These are phyloP conservation scores for Plasmodium chabaudi DNA, from an alignment of 169 alveolate genomes.

Conservation along the genomic window DNA sequence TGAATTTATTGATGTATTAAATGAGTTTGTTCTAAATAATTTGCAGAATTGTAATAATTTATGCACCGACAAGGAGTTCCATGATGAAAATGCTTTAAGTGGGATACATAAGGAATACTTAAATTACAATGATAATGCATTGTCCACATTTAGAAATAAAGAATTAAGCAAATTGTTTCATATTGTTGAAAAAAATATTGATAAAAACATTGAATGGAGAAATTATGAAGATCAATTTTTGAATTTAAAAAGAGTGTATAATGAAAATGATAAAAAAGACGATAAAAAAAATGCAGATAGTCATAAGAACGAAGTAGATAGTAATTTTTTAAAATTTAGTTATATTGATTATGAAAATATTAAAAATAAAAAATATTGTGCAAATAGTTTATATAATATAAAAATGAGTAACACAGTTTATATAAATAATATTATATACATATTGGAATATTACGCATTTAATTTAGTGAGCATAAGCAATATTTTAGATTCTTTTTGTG, in stretches of 20 bases:
- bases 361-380: slow-evolving; percentile 61
- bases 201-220: slow-evolving; percentile 19
- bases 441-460: slow-evolving; percentile 74
- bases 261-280: slow-evolving; percentile 11
- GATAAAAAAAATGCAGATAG: background rate
- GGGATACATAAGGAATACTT: background rate
- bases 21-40: slow-evolving; percentile 30
- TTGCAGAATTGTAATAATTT: background rate
- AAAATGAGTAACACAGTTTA: slow-evolving; percentile 26
- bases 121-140: slow-evolving; percentile 1
- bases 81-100: background rate
- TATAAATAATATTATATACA: slow-evolving; percentile 71
- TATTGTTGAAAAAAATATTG: slow-evolving; percentile 29
- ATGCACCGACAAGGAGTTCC: background rate
- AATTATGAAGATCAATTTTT: slow-evolving; percentile 55
- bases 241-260: slow-evolving; percentile 15
- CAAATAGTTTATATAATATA: slow-evolving; percentile 70
- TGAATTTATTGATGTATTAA: slow-evolving; percentile 48
- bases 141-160: background rate
- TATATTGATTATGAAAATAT: slow-evolving; percentile 76
- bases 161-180: slow-evolving; percentile 22
- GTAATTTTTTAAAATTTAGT: slow-evolving; percentile 65
- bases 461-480: slow-evolving; percentile 24
- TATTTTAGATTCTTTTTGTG: slow-evolving; percentile 52
- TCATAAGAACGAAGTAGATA: slow-evolving; percentile 16